Percentiles rank a stretch among this genome's conserved stretches.
These are phyloP conservation scores for Aureobasidium namibiae DNA, from an alignment of 2,329 filamentous ascomycete genomes.

Conservation along the genomic window DNA sequence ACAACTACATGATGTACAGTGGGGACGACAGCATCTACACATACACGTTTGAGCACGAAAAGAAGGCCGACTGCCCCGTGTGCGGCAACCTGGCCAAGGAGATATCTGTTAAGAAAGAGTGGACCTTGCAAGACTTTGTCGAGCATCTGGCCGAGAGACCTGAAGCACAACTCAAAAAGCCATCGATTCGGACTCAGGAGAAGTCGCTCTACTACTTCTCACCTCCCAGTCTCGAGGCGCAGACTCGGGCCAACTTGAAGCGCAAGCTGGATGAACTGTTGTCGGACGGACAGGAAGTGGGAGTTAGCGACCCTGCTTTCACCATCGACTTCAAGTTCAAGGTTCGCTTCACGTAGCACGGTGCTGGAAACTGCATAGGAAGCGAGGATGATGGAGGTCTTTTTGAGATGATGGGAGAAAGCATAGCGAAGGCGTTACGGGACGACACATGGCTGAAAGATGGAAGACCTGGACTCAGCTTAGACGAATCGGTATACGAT, in stretches of 20 bases:
- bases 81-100: conserved; percentile 77
- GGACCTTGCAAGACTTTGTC: conserved; percentile 74
- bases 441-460: background rate
- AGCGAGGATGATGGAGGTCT: background rate
- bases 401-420: background rate
- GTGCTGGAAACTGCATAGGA: background rate
- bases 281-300: conserved; percentile 74
- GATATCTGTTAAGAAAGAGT: conserved; percentile 60
- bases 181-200: conserved; percentile 69
- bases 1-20: conserved; percentile 98
- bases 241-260: conserved; percentile 72
- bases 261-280: conserved; percentile 73
- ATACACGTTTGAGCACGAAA: conserved; percentile 91
- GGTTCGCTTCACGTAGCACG: conserved; percentile 36
- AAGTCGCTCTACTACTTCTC: conserved; percentile 88
- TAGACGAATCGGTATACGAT: background rate
- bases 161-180: conserved; percentile 89
- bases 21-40: conserved; percentile 95
- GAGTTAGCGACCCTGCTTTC: conserved; percentile 88
- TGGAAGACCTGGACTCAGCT: background rate
- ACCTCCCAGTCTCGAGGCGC: conserved; percentile 71
- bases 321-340: conserved; percentile 60
- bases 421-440: conserved; percentile 11
- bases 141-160: conserved; percentile 75
- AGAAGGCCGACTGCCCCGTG: conserved; percentile 89